A percentile compares a stretch with the other conserved stretches of the same genome.
Conservation (phyloP, 768 basidiomycete species). For the Amanita inopinata region DNA sequence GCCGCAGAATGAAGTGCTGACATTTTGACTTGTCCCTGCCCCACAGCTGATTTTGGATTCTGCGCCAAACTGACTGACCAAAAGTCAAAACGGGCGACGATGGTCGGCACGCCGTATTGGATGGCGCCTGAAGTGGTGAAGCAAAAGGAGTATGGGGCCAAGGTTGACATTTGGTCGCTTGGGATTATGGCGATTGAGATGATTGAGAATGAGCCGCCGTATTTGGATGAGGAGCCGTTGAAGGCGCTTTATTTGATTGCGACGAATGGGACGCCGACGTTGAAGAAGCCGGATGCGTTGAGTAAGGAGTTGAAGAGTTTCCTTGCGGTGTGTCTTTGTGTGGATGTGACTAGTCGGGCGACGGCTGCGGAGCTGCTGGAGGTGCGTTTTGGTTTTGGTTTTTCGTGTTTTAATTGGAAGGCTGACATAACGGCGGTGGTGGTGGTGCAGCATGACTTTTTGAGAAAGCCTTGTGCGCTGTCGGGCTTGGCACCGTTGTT, state of each 20-base stretch:
- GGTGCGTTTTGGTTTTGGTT: conserved; percentile 35
- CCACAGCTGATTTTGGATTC: conserved; percentile 89
- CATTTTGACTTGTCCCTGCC: too few relatives aligned
- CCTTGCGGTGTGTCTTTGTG: conserved; percentile 95
- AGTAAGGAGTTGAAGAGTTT: conserved; percentile 93
- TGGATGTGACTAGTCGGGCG: conserved; percentile 89
- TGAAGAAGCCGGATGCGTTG: conserved; percentile 91
- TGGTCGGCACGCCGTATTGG: conserved; percentile 98
- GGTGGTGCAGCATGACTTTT: conserved; percentile 75
- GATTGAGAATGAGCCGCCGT: conserved; percentile 97
- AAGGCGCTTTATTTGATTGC: conserved; percentile 94
- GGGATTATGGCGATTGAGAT: conserved; percentile 99
- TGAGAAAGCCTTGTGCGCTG: conserved; percentile 79
- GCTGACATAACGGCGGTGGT: conserved; percentile 9
- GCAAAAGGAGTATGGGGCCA: conserved; percentile 94
- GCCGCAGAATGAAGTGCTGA: too few relatives aligned
- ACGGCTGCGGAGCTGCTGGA: conserved; percentile 80
- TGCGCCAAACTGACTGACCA: conserved; percentile 94
- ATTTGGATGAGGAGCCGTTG: conserved; percentile 90
- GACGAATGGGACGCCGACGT: conserved; percentile 95
- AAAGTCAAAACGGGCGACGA: conserved; percentile 95
- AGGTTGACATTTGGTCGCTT: conserved; percentile 94
- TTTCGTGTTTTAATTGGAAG: too few relatives aligned
- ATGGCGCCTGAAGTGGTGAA: conserved; percentile 99
- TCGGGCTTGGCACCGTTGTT: conserved; percentile 80